Evolutionary conservation across 2,329 filamentous ascomycete genomes (phyloP), one percentile per base, ranked within the genome.

Genomic region (Metarhizium album): DNA sequence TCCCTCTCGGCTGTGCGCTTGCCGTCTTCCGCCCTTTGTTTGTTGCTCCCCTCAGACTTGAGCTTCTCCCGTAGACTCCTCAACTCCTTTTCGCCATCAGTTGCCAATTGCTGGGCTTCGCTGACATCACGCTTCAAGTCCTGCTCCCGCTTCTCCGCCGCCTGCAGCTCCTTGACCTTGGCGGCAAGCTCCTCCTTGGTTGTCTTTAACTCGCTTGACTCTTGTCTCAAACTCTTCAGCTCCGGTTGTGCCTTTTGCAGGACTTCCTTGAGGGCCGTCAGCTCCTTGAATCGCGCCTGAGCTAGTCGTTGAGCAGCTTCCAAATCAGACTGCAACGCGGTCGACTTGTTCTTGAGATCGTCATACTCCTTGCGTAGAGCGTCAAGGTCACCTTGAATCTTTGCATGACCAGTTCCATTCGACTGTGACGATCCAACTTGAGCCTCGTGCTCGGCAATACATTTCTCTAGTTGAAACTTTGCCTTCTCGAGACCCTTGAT

Each of bases 211-310:
- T 83, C 78, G 0, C 80, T 78, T 29, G 87, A 83, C 59, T 97
- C 90, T 46, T 84, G 81, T 7, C 88, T 82, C 20, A 97, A 74
- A 43, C 73, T 83, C 64, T 84, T 86, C 23, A 97, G 72, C 67
- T 98, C 91, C 0, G 89, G 86, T 61, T 96, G 90, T 1, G 86
- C 79, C 64, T 93, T 94, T 57, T 90, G 84, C 29, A 96, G 68
- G 2, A 90, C 74, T 54, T 91, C 86, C 20, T 84, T 79, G 45
- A 95, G 72, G 27, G 95, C 87, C 0, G 83, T 84, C 2, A 96
- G 72, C 53, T 97, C 90, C 65, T 90, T 95, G 72, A 90, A 97
- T 29, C 93, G 79, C 16, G 80, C 85, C 54, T 94, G 84, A 0
- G 93, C 89, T 13, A 97, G 77, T 66, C 94, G 83, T 64, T 96